These are phyloP conservation scores for Skeletonema costatum DNA, from an alignment of 108 stramenopile genomes.

Conservation along the genomic window DNA sequence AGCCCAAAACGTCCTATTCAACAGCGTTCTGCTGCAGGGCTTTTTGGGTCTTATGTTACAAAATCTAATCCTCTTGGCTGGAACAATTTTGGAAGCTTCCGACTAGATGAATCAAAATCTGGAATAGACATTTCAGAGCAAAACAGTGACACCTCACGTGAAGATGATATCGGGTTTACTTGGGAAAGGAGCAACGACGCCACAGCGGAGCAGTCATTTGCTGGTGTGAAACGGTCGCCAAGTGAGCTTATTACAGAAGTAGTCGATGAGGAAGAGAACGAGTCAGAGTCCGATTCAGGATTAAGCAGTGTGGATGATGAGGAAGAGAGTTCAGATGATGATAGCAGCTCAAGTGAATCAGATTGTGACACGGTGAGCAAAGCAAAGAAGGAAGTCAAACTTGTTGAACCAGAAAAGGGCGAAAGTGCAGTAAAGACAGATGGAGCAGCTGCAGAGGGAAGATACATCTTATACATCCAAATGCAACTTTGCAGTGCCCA, in stretches of 20 bases:
- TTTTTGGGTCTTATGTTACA: conserved; percentile 11
- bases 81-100: conserved; percentile 52
- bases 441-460: conserved; percentile 12
- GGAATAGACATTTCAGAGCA: neutral
- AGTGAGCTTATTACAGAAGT: neutral
- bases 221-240: conserved; percentile 8
- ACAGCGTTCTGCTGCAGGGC: conserved; percentile 14
- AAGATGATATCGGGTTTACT: conserved; percentile 51
- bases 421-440: conserved; percentile 8
- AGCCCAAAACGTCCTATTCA: conserved; percentile 14
- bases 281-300: conserved; percentile 16
- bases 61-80: conserved; percentile 49
- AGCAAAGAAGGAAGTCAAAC: conserved; percentile 8
- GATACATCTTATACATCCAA: conserved; percentile 92
- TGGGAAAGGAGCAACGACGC: conserved; percentile 38
- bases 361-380: neutral
- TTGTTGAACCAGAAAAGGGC: conserved; percentile 8
- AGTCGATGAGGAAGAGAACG: conserved; percentile 15
- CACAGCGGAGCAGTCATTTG: conserved; percentile 5
- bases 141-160: neutral
- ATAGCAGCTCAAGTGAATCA: conserved; percentile 1
- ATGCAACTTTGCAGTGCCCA: conserved; percentile 95
- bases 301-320: conserved; percentile 15
- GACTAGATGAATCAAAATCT: conserved; percentile 37
- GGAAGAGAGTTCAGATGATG: conserved; percentile 18